phyloP scores from a whole-genome alignment of 129 eudicot genomes.

The Lactuca saligna region DNA sequence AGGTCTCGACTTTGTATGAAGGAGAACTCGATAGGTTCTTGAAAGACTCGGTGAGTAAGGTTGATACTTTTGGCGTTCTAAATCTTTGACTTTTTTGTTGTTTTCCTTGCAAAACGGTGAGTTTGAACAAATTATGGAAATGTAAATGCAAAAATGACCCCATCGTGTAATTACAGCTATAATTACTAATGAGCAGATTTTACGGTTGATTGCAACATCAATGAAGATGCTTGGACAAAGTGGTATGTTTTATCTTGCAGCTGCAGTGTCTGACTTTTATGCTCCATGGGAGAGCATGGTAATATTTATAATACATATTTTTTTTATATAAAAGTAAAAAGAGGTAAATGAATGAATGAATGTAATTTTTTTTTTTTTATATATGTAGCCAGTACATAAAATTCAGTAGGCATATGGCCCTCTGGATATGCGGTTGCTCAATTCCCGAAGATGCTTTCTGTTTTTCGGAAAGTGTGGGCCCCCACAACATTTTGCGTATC shows the following conservation, averaged over 20 bases:
- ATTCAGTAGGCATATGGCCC: conserved; percentile 96
- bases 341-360: not conserved
- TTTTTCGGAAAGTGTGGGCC: conserved; percentile 89
- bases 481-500: conserved; percentile 86
- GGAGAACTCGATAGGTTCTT: no score
- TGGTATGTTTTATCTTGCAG: conserved; percentile 96
- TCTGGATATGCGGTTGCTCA: conserved; percentile 91
- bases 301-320: conserved; percentile 11
- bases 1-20: no score
- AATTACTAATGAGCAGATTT: conserved; percentile 45
- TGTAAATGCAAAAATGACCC: conserved; percentile 5
- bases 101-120: conserved; percentile 1
- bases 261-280: conserved; percentile 98
- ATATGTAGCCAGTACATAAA: conserved; percentile 68
- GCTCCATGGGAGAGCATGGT: conserved; percentile 99
- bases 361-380: conserved; percentile 5
- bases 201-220: conserved; percentile 67
- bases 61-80: no score
- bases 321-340: not conserved
- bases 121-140: conserved; percentile 4
- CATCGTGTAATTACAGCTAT: not conserved
- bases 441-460: conserved; percentile 89
- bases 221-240: conserved; percentile 63
- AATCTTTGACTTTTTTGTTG: not conserved
- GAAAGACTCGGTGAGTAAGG: no score